Evolutionary conservation across 2,329 filamentous ascomycete genomes (phyloP), one percentile per base, ranked within the genome.

Genomic region (Trematosphaeria pertusa): DNA sequence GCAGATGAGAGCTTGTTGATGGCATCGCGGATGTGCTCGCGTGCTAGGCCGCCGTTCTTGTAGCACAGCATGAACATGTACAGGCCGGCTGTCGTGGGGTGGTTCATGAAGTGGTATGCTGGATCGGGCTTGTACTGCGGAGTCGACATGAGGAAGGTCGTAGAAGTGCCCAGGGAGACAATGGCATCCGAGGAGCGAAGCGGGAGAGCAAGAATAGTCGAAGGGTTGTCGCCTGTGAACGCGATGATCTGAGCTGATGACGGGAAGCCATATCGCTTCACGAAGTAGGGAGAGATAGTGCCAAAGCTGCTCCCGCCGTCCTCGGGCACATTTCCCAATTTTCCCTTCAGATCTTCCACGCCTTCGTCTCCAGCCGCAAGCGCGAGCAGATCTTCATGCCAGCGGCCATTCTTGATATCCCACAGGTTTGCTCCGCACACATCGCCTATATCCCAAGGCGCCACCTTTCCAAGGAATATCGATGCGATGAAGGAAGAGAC

Each of bases 51-150:
- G 59, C 94, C 94, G 74, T 99, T 99, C 76, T 97, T 97, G 80
- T 97, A 99, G 81, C 94, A 99, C 26, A 99, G 85, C 94, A 99
- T 99, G 75, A 99, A 97, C 94, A 99, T 97, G 81, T 96, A 97
- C 50, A 97, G 83, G 1, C 89, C 91, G 0, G 86, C 78, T 1
- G 91, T 96, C 34, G 91, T 94, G 1, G 94, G 94, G 73, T 97
- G 92, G 77, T 97, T 96, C 83, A 97, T 95, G 80, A 97, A 96
- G 77, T 99, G 94, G 67, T 96, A 96, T 5, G 88, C 84, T 3
- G 91, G 89, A 66, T 97, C 87, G 2, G 94, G 91, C 70, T 87
- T 87, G 80, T 96, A 97, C 62, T 84, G 81, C n/a, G 90, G 86
- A 4, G 94, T 97, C 65, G 89, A 91, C 93, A 97, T 97, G 50